These are phyloP conservation scores for Ascochyta pisi DNA, from an alignment of 2,329 filamentous ascomycete genomes.

Conservation along the genomic window DNA sequence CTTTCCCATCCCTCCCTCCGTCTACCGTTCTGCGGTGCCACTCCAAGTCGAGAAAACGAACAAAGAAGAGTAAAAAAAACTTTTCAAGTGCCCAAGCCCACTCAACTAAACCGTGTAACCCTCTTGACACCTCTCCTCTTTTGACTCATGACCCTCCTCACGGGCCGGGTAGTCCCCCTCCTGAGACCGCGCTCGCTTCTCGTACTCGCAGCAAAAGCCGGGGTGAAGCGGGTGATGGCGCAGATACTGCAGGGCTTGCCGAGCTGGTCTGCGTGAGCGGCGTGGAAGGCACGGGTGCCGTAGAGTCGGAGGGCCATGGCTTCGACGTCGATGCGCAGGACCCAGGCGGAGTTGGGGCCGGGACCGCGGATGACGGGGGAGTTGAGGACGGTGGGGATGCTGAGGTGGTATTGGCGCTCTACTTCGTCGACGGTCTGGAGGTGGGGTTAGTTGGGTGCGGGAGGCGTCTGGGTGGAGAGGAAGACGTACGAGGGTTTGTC, in stretches of 20 bases:
- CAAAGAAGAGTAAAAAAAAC: too few species aligned
- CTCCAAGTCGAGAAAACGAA: not conserved
- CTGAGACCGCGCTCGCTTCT: conserved; percentile 8
- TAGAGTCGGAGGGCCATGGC: conserved; percentile 38
- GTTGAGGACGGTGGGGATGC: conserved; percentile 19
- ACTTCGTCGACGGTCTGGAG: conserved; percentile 38
- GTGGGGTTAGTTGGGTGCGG: not conserved
- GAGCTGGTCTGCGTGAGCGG: conserved; percentile 28
- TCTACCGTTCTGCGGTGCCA: not conserved
- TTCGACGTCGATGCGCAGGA: conserved; percentile 41
- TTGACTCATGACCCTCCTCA: conserved; percentile 1
- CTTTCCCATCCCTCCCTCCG: not conserved
- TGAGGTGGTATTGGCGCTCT: conserved; percentile 38
- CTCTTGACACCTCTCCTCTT: conserved; percentile 5
- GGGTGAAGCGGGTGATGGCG: conserved; percentile 25
- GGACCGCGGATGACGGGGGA: conserved; percentile 26
- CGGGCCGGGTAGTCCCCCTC: conserved; percentile 8
- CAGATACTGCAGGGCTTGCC: conserved; percentile 35
- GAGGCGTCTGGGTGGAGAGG: not conserved
- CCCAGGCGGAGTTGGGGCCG: conserved; percentile 26
- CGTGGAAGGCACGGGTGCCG: conserved; percentile 39
- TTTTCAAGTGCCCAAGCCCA: too few species aligned
- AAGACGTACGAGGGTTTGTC: conserved; percentile 32
- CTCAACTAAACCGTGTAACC: not conserved
- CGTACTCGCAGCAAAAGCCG: not conserved